Evolutionary conservation across 441 rosid genomes (phyloP).

Genomic region (Populus hybrid): DNA sequence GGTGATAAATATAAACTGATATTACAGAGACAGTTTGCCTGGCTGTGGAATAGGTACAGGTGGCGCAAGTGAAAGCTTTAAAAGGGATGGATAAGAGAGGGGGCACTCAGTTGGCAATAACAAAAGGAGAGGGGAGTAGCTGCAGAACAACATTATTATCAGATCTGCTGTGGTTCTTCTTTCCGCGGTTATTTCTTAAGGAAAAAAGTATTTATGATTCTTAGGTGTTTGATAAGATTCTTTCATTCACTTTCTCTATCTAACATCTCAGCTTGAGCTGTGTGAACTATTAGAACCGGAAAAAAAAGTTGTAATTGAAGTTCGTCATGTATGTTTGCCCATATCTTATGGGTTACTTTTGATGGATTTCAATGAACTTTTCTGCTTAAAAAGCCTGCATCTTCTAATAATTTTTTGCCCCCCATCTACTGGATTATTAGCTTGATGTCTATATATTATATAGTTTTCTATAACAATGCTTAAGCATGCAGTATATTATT

Average conservation of each 20-base stretch:
- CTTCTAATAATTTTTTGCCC: not conserved
- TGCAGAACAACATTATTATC: slow-evolving; percentile 46
- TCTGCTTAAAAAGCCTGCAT: slow-evolving; percentile 10
- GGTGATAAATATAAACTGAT: slow-evolving; percentile 36
- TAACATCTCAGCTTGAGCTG: slow-evolving; percentile 38
- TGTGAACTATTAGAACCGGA: slow-evolving; percentile 22
- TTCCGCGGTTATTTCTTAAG: slow-evolving; percentile 8
- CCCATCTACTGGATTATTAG: not conserved
- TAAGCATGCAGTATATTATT: not conserved
- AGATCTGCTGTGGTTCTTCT: slow-evolving; percentile 40
- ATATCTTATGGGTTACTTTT: slow-evolving; percentile 29
- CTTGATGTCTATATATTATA: not conserved
- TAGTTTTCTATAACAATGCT: too few relatives aligned
- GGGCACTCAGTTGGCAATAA: slow-evolving; percentile 19
- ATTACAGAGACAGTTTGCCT: slow-evolving; percentile 56
- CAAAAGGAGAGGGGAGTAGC: slow-evolving; percentile 18
- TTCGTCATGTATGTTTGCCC: slow-evolving; percentile 21
- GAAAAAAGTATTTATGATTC: slow-evolving; percentile 16
- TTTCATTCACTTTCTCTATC: slow-evolving; percentile 17
- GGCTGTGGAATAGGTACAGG: slow-evolving; percentile 60
- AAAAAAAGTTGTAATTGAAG: slow-evolving; percentile 15
- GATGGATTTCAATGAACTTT: slow-evolving; percentile 27
- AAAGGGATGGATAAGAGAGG: slow-evolving; percentile 26
- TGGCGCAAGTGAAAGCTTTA: slow-evolving; percentile 34
- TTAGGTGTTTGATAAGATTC: slow-evolving; percentile 24